Evolutionary conservation across 768 basidiomycete genomes (phyloP), one percentile per base, ranked within the genome.

Genomic region (Tricholoma sp.): DNA sequence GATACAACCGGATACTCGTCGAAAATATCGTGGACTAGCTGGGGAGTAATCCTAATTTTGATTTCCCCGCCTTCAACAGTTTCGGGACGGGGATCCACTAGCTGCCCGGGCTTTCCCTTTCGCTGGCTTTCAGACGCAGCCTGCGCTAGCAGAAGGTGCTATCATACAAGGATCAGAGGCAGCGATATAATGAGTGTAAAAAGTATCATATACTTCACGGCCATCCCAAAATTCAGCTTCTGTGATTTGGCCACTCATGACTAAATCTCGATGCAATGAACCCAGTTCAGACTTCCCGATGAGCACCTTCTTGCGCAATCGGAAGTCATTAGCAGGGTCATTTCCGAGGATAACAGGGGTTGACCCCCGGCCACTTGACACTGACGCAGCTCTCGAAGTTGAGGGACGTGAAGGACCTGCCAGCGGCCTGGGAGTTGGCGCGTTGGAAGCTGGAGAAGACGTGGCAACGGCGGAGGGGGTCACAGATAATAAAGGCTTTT

Each of bases 141-240:
- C 72, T 93, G 86, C 12, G 89, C 85, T 42, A 88, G 76, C 9
- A 94, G 72, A 10, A 94, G 79, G 59, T 91, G 85, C 91, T 93
- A 64, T 64, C 33, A 24, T 44, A 44, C 36, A 61, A 33, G 53
- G 56, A 61, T 53, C 50, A 61, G 53, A 56, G 59, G 57, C 65
- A 51, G 45, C 45, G 36, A 52, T 10, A 54, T 12, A 57, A 24
- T 34, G 50, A 52, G 45, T 49, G 54, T 57, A 49, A 54, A 55
- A 54, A 58, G 60, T 45, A 48, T 18, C 47, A 64, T 67, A 53
- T 67, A 97, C 93, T 81, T 97, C 90, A 66, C 97, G 80, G 32
- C 94, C 93, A 58, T 94, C 94, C 97, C 97, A 98, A 69, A 98
- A 99, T 62, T 99, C 97, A 0, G 84, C 81, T 70, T 98, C 95